Base-by-base conservation (phyloP, 768 basidiomycete genomes). In the Naematelia encephala region DNA sequence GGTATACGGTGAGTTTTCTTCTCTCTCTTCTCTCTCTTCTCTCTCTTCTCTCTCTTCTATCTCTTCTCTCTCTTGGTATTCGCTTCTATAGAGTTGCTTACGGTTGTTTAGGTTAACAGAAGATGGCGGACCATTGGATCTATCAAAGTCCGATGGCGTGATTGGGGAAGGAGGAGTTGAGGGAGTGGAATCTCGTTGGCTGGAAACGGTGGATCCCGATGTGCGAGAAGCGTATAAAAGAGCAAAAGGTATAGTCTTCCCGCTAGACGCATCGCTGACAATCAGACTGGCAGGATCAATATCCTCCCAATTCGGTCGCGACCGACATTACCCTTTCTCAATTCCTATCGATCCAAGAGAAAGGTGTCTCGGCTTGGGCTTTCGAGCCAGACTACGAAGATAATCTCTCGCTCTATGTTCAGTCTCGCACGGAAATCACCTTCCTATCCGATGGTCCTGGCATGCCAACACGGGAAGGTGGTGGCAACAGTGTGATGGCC, bases 331-430 rank as follows among this genome's bases (percentile, higher is more conserved):
- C 94, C 0, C 82, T 99, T 54, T 94, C 94, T 8, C 96, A 99
- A 72, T 98, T 98, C 79, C 86, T 99, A 21, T 92, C 93, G 25
- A 99, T 99, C 58, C 96, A 99, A 76, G 96, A 99, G 79, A 99
- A 99, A 73, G 96, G 96, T 65, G 94, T 99, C 46, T 94, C 93
- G 25, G 96, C 96, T 16, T 99, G 96, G 96, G 92, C 86, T 39
- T 99, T 99, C 74, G 96, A 99, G 77, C 96, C 96, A 30, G 96
- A 98, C 76, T 97, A 93, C 75, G 93, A 98, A 78, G 87, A 90
- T 54, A 85, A 92, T 75, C 87, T 89, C 63, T 91, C 90, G 5
- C 82, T 98, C 46, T 84, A 97, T 43, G 94, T 99, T 51, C 91
- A 96, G 69, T 86, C 90, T 21, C 86, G 96, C 50, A 99, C 96